Base-by-base conservation (phyloP, 352 stramenopile genomes). In the Phytophthora pistaciae region DNA sequence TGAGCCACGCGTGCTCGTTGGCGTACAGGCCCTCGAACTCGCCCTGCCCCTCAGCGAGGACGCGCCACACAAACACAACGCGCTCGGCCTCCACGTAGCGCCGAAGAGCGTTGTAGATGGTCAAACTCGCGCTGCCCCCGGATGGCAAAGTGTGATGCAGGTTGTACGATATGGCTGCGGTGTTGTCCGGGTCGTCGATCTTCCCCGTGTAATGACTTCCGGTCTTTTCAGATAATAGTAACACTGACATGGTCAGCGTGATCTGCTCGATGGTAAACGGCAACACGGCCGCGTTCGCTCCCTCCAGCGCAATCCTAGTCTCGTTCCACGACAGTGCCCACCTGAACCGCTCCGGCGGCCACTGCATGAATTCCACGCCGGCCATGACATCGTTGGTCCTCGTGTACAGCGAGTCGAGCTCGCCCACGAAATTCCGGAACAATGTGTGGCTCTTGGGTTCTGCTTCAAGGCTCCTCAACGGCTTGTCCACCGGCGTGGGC, bases 41-140 rank as follows among this genome's bases (percentile, higher is more conserved):
- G 23, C 65, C 57, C 25, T 76, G 69, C 20, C 75, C 75, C 54
- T 87, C 70, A 0, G 56, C 68, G 6, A 81, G 65, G 3, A 64
- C 59, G 3, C 78, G 77, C 83, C 79, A 91, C n/a, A 88, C 80
- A 10, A 87, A 69, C 70, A 88, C 83, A 48, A 84, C 74, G 23
- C 83, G 72, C 13, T 82, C 65, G 0, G 40, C 52, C 31, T 88
- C 73, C 1, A 77, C 62, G 25, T 83, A 91, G 49, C 75, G 58
- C 4, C 70, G 70, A 64, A 87, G 72, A 1, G 79, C 77, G 13
- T 13, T 36, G 27, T 74, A 70, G 13, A 62, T 8, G 3, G 52
- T 23, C 13, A 74, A 18, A 25, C 8, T 52, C 46, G 6, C 44
- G 25, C 31, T 36, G 31, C 3, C 31, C 31, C 31, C 31, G 0